Conservation (phyloP, 2,329 filamentous ascomycete species). For the Neofusicoccum sp. region DNA sequence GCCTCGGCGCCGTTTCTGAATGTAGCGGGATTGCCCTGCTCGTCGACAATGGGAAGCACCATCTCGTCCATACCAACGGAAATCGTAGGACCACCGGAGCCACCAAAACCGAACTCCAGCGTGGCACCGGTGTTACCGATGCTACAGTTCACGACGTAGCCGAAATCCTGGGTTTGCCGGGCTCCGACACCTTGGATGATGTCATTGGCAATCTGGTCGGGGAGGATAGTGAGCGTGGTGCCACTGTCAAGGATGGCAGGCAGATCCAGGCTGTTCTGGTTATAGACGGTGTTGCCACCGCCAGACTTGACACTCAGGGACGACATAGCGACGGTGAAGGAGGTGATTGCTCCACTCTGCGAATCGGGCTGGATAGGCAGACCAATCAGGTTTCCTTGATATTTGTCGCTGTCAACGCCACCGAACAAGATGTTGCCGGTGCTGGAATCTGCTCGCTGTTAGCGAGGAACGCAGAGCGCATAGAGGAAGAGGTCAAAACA, state of each 20-base stretch:
- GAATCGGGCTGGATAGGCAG: slow-evolving; percentile 58
- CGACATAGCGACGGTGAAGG: slow-evolving; percentile 18
- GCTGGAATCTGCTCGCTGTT: slow-evolving; percentile 3
- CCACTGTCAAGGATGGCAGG: slow-evolving; percentile 68
- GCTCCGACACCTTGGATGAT: slow-evolving; percentile 20
- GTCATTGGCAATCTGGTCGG: slow-evolving; percentile 46
- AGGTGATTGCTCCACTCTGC: background rate
- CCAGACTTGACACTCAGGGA: slow-evolving; percentile 1
- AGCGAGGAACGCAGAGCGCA: slow-evolving; percentile 30
- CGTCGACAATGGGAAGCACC: slow-evolving; percentile 9
- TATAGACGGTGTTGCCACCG: slow-evolving; percentile 14
- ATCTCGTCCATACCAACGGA: slow-evolving; percentile 16
- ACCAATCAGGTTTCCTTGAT: slow-evolving; percentile 63
- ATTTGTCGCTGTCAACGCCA: slow-evolving; percentile 70
- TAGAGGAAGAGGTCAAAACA: slow-evolving; percentile 65
- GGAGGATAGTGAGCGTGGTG: slow-evolving; percentile 68
- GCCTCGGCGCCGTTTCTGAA: slow-evolving; percentile 3
- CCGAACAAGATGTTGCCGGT: slow-evolving; percentile 74
- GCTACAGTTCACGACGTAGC: slow-evolving; percentile 14
- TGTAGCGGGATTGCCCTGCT: background rate
- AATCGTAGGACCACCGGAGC: slow-evolving; percentile 7
- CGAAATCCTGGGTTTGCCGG: background rate
- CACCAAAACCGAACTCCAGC: slow-evolving; percentile 19
- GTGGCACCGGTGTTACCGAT: slow-evolving; percentile 1
- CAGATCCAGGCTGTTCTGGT: background rate